A percentile compares a stretch with the other conserved stretches of the same genome.
phyloP scores from a whole-genome alignment of 139 green algal genomes.

The Coelastrella sp. region DNA sequence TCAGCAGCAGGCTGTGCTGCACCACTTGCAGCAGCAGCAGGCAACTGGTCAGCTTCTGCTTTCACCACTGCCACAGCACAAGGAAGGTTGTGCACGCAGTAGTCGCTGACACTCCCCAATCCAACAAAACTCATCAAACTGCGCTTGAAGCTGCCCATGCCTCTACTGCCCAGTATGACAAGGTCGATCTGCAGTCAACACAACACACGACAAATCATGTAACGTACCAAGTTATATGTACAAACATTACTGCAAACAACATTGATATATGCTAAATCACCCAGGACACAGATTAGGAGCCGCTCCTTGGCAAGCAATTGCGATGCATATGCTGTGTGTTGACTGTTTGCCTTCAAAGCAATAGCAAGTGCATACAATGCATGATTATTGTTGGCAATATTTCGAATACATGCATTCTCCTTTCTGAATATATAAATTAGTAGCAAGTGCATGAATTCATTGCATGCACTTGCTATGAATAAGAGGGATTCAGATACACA shows the following conservation, averaged over 20 bases:
- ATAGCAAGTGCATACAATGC: too few relatives aligned
- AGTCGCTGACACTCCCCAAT: constrained; percentile 68
- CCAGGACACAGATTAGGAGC: too few relatives aligned
- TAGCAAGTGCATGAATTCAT: too few relatives aligned
- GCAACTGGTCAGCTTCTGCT: constrained; percentile 43
- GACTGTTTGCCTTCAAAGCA: too few relatives aligned
- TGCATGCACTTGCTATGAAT: too few relatives aligned
- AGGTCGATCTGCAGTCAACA: constrained; percentile 40
- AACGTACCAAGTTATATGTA: neutral
- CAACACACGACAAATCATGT: neutral
- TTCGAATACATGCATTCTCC: too few relatives aligned
- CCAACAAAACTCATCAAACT: constrained; percentile 69
- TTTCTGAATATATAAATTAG: too few relatives aligned
- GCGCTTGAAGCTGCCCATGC: constrained; percentile 70
- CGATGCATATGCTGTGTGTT: too few relatives aligned
- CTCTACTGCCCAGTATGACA: constrained; percentile 62
- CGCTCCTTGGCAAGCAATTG: too few relatives aligned
- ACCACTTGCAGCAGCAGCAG: constrained; percentile 21
- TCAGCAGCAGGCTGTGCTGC: constrained; percentile 15
- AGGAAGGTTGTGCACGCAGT: constrained; percentile 64
- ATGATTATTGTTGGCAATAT: too few relatives aligned
- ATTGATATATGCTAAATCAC: too few relatives aligned
- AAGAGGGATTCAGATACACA: too few relatives aligned
- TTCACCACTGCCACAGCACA: constrained; percentile 65
- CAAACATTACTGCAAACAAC: neutral